Base-by-base conservation (phyloP, 768 basidiomycete species). In the Paxillus rubicundulus region DNA sequence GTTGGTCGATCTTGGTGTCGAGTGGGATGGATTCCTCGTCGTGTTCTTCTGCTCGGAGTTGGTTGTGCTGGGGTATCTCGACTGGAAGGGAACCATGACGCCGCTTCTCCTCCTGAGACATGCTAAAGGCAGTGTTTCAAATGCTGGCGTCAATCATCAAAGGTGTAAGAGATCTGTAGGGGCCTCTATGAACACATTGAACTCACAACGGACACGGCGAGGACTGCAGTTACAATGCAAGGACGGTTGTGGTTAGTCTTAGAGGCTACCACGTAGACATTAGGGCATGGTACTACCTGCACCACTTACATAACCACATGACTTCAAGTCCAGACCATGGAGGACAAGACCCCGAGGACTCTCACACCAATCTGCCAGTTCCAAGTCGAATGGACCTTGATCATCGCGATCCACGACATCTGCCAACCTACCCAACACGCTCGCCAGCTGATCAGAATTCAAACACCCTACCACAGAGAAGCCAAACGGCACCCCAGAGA, bases 61-160 rank as follows among this genome's bases (percentile, higher is more conserved):
- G 38, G 8, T 50, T 56, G 20, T 55, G 32, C 14, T 66, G 60
- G 10, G 45, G 36, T 55, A 66, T 67, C 43, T 68, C 66, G 7
- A 9, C 20, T 32, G 34, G 40, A 5, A 33, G 28, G 14, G 42
- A 50, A 1, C 47, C 44, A 40, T 54, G 36, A 42, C 27, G 48
- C 34, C 2, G 53, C 53, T 70, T 70, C 49, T 69, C 64, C 49
- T 65, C 59, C 24, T 51, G 54, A 28, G 59, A 49, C 68, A 68
- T 70, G 50, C 14, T 10, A 45, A 28, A 17, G 14, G 14, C 20
- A 5, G 34, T 28, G 40, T 1, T 27, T 14, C 41, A 42, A 40
- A 39, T 37, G 43, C 6, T 33, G 33, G 33, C 33, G 33, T 33
- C 33, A 33, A 14, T 33, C 12, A 13, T 33, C 33, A 40, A 37